These are phyloP conservation scores for Ascochyta koolunga DNA, from an alignment of 2,329 filamentous ascomycete genomes.

Conservation along the genomic window DNA sequence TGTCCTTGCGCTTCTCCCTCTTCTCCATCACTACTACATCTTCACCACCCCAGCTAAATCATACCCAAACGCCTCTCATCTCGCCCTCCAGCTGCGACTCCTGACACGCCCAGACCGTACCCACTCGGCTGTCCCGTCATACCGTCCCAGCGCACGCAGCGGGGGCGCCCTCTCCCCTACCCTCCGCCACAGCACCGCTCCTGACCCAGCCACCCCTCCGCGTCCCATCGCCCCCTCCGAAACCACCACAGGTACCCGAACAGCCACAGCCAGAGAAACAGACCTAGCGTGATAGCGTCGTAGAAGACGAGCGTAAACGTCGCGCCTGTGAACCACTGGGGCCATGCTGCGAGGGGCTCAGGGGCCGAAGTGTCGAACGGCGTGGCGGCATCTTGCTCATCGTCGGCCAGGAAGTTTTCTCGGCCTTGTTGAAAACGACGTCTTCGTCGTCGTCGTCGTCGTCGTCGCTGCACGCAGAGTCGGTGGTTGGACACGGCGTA, in stretches of 20 bases:
- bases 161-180: not conserved
- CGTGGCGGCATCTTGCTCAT: not conserved
- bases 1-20: not conserved
- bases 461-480: not conserved
- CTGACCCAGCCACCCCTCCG: not conserved
- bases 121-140: slow-evolving; percentile 1
- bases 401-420: not conserved
- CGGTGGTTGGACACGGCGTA: not conserved
- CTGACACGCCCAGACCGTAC: not conserved
- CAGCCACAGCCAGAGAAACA: slow-evolving; percentile 22
- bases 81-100: slow-evolving; percentile 23
- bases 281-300: slow-evolving; percentile 18
- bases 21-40: not conserved
- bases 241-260: slow-evolving; percentile 16
- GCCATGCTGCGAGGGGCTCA: slow-evolving; percentile 2
- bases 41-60: slow-evolving; percentile 1
- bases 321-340: slow-evolving; percentile 14
- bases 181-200: not conserved
- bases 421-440: no score
- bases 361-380: not conserved
- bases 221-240: not conserved
- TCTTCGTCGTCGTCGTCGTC: not conserved
- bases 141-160: not conserved
- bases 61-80: slow-evolving; percentile 36
- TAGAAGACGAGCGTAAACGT: slow-evolving; percentile 27